Conservation (phyloP, 1,139 yeast species). For the Yamadazyma trypodendri region DNA sequence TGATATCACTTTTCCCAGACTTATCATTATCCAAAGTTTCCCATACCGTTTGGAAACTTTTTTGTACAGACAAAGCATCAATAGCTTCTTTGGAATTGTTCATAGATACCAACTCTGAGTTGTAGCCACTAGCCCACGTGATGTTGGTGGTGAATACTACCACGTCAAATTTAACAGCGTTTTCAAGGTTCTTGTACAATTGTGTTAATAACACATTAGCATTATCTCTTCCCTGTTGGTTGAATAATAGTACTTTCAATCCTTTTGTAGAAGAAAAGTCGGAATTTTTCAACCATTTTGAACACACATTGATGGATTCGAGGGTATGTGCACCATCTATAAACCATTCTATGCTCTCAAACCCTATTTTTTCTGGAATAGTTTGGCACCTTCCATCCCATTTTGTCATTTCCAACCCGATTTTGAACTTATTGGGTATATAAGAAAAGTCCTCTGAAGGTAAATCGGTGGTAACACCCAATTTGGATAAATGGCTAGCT, state of each 20-base stretch:
- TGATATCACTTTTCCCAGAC: constrained; percentile 19
- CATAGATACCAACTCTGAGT: constrained; percentile 80
- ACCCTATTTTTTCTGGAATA: constrained; percentile 41
- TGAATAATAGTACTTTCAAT: constrained; percentile 64
- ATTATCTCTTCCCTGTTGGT: constrained; percentile 88
- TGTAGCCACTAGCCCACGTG: constrained; percentile 88
- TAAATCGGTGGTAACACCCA: constrained; percentile 35
- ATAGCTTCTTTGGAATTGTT: constrained; percentile 78
- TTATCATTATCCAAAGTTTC: constrained; percentile 41
- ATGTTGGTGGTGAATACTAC: constrained; percentile 89
- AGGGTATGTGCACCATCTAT: constrained; percentile 96
- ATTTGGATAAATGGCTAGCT: constrained; percentile 53
- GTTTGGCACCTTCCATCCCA: constrained; percentile 98
- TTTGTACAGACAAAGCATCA: constrained; percentile 79
- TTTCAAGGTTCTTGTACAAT: constrained; percentile 44
- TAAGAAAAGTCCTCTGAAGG: constrained; percentile 26
- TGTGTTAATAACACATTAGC: constrained; percentile 62
- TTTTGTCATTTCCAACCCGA: constrained; percentile 65
- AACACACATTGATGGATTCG: constrained; percentile 80
- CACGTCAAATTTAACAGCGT: constrained; percentile 54
- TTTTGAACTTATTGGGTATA: constrained; percentile 56
- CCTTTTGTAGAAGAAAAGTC: constrained; percentile 18
- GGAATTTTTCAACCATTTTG: constrained; percentile 66
- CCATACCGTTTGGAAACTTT: constrained; percentile 72
- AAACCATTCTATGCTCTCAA: constrained; percentile 62